Conservation (phyloP, 1,284 basidiomycete species). For the Rhodotorula sp. region DNA sequence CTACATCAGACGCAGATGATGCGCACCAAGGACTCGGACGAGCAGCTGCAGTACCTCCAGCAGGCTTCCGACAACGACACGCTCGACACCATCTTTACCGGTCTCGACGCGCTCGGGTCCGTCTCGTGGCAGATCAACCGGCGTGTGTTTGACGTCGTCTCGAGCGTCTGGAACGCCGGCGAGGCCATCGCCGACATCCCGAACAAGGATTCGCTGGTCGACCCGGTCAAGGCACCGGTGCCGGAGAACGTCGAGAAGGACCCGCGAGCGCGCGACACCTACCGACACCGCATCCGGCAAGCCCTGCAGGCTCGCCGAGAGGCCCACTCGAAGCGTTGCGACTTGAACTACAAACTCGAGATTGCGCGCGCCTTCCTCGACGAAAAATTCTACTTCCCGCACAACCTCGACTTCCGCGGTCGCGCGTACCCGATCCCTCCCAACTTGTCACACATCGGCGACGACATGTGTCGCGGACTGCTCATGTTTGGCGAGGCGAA, state of each 20-base stretch:
- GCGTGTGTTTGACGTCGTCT: constrained; percentile 68
- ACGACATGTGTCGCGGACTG: constrained; percentile 85
- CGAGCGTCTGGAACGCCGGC: constrained; percentile 74
- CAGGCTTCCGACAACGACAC: constrained; percentile 73
- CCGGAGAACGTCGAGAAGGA: constrained; percentile 64
- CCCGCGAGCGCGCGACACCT: constrained; percentile 63
- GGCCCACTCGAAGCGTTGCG: constrained; percentile 88
- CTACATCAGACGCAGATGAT: constrained; percentile 71
- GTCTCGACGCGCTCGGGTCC: constrained; percentile 83
- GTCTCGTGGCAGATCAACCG: constrained; percentile 92
- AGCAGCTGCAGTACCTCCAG: constrained; percentile 79
- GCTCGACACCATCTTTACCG: constrained; percentile 81
- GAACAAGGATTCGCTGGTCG: constrained; percentile 43
- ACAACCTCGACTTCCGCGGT: constrained; percentile 97
- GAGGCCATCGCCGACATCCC: constrained; percentile 50
- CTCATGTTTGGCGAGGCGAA: constrained; percentile 80
- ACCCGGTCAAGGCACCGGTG: constrained; percentile 60
- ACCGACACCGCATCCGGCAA: constrained; percentile 62
- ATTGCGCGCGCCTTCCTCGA: constrained; percentile 89
- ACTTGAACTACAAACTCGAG: constrained; percentile 95
- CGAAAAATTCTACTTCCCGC: constrained; percentile 89
- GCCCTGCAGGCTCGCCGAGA: constrained; percentile 67
- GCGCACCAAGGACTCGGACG: constrained; percentile 88
- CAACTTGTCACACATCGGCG: constrained; percentile 92
- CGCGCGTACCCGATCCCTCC: constrained; percentile 96